Conservation (phyloP, 2,329 filamentous ascomycete genomes). For the Graphilbum fragrans region DNA sequence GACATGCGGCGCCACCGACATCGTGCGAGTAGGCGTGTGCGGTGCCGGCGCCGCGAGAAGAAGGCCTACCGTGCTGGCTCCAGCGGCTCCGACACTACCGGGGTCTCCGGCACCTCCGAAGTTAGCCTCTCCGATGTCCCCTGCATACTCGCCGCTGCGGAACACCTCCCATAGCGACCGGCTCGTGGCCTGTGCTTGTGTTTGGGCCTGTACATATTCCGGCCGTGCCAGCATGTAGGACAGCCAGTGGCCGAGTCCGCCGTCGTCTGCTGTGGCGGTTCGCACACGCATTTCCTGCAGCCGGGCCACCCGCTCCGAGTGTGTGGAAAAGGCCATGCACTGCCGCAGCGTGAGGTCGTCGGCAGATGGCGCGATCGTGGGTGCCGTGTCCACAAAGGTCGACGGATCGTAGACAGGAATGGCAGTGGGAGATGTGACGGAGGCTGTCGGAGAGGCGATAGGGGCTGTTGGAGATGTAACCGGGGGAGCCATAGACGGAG, state of each 20-base stretch:
- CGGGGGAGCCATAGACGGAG: too few relatives aligned
- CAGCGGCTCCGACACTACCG: neutral
- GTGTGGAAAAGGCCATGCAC: conserved; percentile 57
- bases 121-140: neutral
- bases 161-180: neutral
- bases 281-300: conserved; percentile 54
- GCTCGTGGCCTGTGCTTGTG: conserved; percentile 9
- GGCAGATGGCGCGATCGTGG: too few relatives aligned
- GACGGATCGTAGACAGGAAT: too few relatives aligned
- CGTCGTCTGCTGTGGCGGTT: conserved; percentile 46
- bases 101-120: neutral
- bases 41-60: conserved; percentile 10
- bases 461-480: too few relatives aligned
- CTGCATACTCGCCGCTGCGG: neutral
- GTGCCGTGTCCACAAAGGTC: too few relatives aligned
- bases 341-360: conserved; percentile 31
- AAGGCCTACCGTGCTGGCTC: neutral
- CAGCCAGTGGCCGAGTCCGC: conserved; percentile 56
- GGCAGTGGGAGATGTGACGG: too few relatives aligned
- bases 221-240: conserved; percentile 28
- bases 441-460: too few relatives aligned
- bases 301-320: conserved; percentile 57
- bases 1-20: conserved; percentile 21
- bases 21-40: conserved; percentile 24
- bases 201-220: conserved; percentile 30